Evolutionary conservation across 2,329 filamentous ascomycete genomes (phyloP), one percentile per base, ranked within the genome.

Genomic region (Penicillium digitatum): DNA sequence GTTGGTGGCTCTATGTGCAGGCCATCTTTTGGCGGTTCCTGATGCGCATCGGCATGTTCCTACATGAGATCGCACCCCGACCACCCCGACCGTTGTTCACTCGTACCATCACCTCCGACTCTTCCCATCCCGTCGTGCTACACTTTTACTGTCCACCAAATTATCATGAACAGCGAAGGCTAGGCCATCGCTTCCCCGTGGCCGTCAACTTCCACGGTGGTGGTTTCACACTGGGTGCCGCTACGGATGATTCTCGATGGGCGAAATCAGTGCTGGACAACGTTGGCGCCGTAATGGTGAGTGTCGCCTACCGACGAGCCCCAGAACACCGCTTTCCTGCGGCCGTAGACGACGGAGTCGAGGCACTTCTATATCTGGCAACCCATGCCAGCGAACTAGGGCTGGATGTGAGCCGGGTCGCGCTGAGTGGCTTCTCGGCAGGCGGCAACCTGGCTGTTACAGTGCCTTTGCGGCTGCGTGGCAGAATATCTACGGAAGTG

Each of bases 11-110:
- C 11, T 80, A 81, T 52, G 62, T 86, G 49, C 81, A 87, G 68
- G 87, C 87, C 44, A 73, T 79, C 27, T 81, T 86, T 68, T 88
- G 86, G 85, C 81, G 87, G 49, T 78, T 81, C 53, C 76, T 89
- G 39, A 88, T 88, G 81, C 78, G 78, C 55, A 79, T 88, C 54
- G 87, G 86, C 66, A 88, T 89, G 85, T 76, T 81, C 56, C 74
- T 89, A 37, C 87, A 90, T 68, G 81, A 79, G 52, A 73, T 86
- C 56, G 81, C 79, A 39, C 85, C 86, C 7, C 78, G 80, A 47
- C 84, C 86, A 6, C 83, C 84, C 1, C 75, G 74, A 31, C 85
- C 85, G 2, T 72, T 78, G 29, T 89, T 89, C 72, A 77, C 77
- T 44, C 80, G 78, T 42, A 76, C 76, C 18, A 79, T 89, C 31